phyloP scores from a whole-genome alignment of 1,284 basidiomycete species.

The Boletus smithii region DNA sequence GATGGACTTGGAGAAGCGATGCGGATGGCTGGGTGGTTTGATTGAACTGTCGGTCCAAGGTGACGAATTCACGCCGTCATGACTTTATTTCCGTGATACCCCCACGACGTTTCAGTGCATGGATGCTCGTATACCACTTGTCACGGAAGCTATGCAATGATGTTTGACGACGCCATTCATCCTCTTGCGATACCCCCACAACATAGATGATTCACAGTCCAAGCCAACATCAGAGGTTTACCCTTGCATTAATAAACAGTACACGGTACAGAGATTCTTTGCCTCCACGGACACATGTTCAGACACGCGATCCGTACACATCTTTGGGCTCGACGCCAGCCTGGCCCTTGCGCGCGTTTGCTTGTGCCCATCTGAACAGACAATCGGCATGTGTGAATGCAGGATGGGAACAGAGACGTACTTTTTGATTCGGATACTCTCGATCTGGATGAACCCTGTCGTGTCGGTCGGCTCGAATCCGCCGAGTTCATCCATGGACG shows the following conservation, averaged over 20 bases:
- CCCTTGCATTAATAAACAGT: too few relatives aligned
- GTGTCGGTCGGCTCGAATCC: conserved; percentile 95
- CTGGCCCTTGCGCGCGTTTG: conserved; percentile 80
- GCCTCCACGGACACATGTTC: conserved; percentile 1
- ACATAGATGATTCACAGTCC: too few relatives aligned
- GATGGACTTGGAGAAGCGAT: conserved; percentile 69
- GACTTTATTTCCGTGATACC: conserved; percentile 3
- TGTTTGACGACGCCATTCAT: too few relatives aligned
- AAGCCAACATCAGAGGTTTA: too few relatives aligned
- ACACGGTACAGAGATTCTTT: background rate
- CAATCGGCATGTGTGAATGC: background rate
- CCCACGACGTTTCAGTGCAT: background rate
- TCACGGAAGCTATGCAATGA: background rate
- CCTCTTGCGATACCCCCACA: too few relatives aligned
- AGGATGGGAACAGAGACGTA: conserved; percentile 39
- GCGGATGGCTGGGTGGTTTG: conserved; percentile 67
- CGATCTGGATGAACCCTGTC: conserved; percentile 91
- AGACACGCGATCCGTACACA: conserved; percentile 26
- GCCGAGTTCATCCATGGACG: conserved; percentile 99
- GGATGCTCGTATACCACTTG: conserved; percentile 2
- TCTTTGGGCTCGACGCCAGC: conserved; percentile 65
- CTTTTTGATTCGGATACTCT: conserved; percentile 95
- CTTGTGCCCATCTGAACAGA: conserved; percentile 69
- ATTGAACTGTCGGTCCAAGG: conserved; percentile 24
- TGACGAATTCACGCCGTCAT: background rate